A percentile compares a stretch with the other conserved stretches of the same genome.
phyloP scores from a whole-genome alignment of 2,329 filamentous ascomycete species.

The Pleomassaria siparia region DNA sequence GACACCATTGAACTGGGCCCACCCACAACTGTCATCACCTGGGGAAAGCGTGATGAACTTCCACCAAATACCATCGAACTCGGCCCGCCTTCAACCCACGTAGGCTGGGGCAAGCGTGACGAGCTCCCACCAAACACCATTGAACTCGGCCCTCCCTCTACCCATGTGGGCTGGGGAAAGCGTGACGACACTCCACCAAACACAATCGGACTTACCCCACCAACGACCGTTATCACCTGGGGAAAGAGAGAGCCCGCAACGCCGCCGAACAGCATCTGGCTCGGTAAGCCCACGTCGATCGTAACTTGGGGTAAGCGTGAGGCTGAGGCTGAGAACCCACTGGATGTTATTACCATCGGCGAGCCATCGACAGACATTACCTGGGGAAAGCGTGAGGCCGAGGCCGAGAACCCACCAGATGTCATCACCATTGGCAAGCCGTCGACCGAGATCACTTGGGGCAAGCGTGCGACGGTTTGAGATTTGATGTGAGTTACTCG shows the following conservation, averaged over 20 bases:
- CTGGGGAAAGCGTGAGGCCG: slow-evolving; percentile 10
- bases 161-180: slow-evolving; percentile 9
- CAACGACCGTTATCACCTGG: slow-evolving; percentile 5
- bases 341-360: background rate
- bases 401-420: slow-evolving; percentile 4
- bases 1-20: slow-evolving; percentile 11
- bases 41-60: slow-evolving; percentile 10
- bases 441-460: slow-evolving; percentile 6
- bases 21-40: slow-evolving; percentile 5
- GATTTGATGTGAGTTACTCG: background rate
- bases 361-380: slow-evolving; percentile 3
- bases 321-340: background rate
- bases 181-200: slow-evolving; percentile 3
- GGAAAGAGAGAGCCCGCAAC: slow-evolving; percentile 6
- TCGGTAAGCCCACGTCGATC: slow-evolving; percentile 6
- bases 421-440: slow-evolving; percentile 7
- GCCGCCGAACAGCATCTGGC: slow-evolving; percentile 4
- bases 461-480: slow-evolving; percentile 4
- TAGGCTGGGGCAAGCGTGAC: slow-evolving; percentile 12
- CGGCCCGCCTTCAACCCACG: slow-evolving; percentile 5
- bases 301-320: slow-evolving; percentile 12
- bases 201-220: slow-evolving; percentile 1
- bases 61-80: slow-evolving; percentile 11
- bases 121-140: slow-evolving; percentile 9
- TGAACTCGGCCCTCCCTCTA: slow-evolving; percentile 8